Conservation (phyloP, 75 land plant genomes). For the Cryptomeria japonica region DNA sequence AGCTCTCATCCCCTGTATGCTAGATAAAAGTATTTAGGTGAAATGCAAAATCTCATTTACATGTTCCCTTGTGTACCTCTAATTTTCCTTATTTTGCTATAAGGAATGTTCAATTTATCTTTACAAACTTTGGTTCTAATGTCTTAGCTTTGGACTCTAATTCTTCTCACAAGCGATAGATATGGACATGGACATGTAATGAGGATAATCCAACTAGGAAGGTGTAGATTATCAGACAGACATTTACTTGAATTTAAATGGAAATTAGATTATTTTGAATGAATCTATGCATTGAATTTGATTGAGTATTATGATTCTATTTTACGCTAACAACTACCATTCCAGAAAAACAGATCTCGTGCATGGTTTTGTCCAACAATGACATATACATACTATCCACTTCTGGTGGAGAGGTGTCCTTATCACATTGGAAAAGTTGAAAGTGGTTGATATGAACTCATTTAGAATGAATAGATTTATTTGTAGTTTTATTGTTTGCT, state of each 20-base stretch:
- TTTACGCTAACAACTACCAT: conserved; percentile 43
- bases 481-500: background rate
- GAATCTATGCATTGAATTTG: background rate
- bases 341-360: conserved; percentile 50
- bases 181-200: background rate
- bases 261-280: background rate
- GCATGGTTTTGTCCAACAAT: conserved; percentile 63
- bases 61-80: background rate
- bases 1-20: background rate
- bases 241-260: background rate
- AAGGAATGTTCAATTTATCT: background rate
- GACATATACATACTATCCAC: conserved; percentile 63
- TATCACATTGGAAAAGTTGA: conserved; percentile 58
- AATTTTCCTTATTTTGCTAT: background rate
- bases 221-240: background rate
- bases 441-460: conserved; percentile 20
- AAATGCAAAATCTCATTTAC: background rate
- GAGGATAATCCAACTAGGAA: background rate
- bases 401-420: conserved; percentile 62
- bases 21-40: background rate
- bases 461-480: background rate
- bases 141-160: background rate
- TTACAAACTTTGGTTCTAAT: background rate
- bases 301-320: background rate
- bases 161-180: background rate